Percentiles rank a stretch among this genome's conserved stretches.
Conservation (phyloP, 2,329 filamentous ascomycete genomes). For the Aureobasidium sp. region DNA sequence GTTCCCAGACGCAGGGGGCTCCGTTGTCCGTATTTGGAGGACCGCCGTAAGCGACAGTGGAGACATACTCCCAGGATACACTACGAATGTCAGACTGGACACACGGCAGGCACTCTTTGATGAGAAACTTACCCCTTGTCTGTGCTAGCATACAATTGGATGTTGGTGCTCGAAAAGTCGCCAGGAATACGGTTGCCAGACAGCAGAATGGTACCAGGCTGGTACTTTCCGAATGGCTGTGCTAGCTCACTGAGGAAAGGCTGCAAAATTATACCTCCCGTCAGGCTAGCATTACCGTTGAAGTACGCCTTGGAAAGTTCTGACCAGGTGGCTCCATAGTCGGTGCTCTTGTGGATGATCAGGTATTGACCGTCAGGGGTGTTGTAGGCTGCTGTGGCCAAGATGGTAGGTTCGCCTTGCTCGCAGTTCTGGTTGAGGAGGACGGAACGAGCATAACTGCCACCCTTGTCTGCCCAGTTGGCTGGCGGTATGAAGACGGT, state of each 20-base stretch:
- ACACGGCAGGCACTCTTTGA: background rate
- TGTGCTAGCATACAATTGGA: conserved; percentile 61
- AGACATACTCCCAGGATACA: conserved; percentile 57
- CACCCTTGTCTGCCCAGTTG: conserved; percentile 30
- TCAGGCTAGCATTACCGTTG: conserved; percentile 45
- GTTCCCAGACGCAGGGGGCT: conserved; percentile 67
- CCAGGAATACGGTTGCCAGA: conserved; percentile 54
- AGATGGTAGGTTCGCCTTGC: conserved; percentile 27
- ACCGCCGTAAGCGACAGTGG: conserved; percentile 57
- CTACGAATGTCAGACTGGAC: background rate
- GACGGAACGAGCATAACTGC: conserved; percentile 46
- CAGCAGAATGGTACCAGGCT: conserved; percentile 56
- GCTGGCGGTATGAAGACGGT: conserved; percentile 23
- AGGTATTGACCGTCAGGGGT: conserved; percentile 41
- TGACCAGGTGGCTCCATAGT: conserved; percentile 50
- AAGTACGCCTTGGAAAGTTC: conserved; percentile 58
- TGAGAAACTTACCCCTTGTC: conserved; percentile 44
- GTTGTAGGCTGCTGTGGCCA: conserved; percentile 52
- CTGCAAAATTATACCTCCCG: conserved; percentile 61
- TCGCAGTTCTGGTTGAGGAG: conserved; percentile 36
- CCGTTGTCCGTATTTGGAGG: conserved; percentile 57
- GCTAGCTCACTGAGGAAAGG: conserved; percentile 61
- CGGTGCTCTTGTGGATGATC: conserved; percentile 41
- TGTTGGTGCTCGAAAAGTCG: conserved; percentile 56
- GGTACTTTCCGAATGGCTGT: conserved; percentile 49